A percentile compares a stretch with the other conserved stretches of the same genome.
Conservation (phyloP, 768 basidiomycete genomes). For the Boletales sp. region DNA sequence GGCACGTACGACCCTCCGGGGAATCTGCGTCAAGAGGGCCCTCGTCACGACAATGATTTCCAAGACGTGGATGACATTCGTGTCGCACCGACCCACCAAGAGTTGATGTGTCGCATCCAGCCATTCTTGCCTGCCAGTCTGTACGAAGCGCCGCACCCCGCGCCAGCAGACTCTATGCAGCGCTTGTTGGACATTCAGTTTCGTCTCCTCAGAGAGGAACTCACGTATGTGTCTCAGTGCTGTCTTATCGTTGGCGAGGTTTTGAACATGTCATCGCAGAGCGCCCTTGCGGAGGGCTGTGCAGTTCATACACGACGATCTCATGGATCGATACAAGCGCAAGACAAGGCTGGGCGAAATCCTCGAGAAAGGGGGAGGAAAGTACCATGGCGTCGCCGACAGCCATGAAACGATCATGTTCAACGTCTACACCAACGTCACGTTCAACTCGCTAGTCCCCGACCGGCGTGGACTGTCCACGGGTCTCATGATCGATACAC, state of each 20-base stretch:
- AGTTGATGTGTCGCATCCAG: conserved; percentile 45
- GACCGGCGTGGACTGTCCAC: conserved; percentile 52
- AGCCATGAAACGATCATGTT: conserved; percentile 52
- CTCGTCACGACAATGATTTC: conserved; percentile 69
- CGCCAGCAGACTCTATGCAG: conserved; percentile 56
- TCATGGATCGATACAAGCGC: conserved; percentile 19
- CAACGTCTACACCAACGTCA: conserved; percentile 56
- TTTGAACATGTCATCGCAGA: conserved; percentile 25
- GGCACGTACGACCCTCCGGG: conserved; percentile 56
- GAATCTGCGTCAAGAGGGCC: conserved; percentile 41
- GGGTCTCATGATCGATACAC: conserved; percentile 45
- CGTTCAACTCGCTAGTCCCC: conserved; percentile 44
- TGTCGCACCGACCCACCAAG: conserved; percentile 68
- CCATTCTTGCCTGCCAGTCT: conserved; percentile 65
- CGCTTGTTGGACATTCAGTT: conserved; percentile 71
- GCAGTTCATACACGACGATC: conserved; percentile 46
- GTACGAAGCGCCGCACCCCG: conserved; percentile 59
- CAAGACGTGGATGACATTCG: conserved; percentile 53
- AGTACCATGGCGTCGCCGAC: conserved; percentile 44
- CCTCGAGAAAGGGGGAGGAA: conserved; percentile 53
- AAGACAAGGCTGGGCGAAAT: conserved; percentile 43
- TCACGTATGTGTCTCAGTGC: conserved; percentile 43
- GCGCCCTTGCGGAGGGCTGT: conserved; percentile 52
- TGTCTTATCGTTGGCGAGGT: not conserved
- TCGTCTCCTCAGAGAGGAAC: conserved; percentile 68